These are phyloP conservation scores for Tilletia caries DNA, from an alignment of 1,284 basidiomycete species.

Conservation along the genomic window DNA sequence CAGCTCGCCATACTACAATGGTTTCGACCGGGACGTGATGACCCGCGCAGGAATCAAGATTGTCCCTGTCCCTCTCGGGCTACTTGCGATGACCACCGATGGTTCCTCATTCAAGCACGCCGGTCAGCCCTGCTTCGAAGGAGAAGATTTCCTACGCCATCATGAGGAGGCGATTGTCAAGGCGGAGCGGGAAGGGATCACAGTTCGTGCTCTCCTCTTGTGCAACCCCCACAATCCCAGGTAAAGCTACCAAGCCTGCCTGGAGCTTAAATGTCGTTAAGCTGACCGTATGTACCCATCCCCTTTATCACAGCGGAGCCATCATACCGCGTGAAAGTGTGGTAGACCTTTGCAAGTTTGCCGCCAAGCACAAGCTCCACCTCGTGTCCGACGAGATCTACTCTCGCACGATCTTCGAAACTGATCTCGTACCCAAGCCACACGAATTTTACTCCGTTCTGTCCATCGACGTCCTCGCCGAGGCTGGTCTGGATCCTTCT, in stretches of 20 bases:
- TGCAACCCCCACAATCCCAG: constrained; percentile 48
- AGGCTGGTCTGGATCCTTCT: constrained; percentile 26
- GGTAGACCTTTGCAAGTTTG: constrained; percentile 30
- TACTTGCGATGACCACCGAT: constrained; percentile 23
- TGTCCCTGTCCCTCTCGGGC: constrained; percentile 24
- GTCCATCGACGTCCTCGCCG: constrained; percentile 26
- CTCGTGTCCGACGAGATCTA: constrained; percentile 47
- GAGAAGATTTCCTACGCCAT: constrained; percentile 20
- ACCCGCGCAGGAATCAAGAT: background rate
- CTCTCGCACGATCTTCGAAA: constrained; percentile 31
- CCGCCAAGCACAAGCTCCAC: constrained; percentile 35
- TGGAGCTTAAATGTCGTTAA: too few relatives aligned
- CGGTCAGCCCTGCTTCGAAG: constrained; percentile 22
- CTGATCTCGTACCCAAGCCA: constrained; percentile 18
- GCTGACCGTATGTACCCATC: too few relatives aligned
- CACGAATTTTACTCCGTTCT: constrained; percentile 33
- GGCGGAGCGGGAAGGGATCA: constrained; percentile 24
- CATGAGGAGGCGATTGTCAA: constrained; percentile 29
- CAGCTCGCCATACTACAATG: constrained; percentile 39
- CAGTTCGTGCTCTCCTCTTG: constrained; percentile 26
- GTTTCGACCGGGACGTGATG: constrained; percentile 33
- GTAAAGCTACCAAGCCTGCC: constrained; percentile 1
- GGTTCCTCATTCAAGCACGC: background rate
- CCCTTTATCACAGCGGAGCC: constrained; percentile 31
- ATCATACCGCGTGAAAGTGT: constrained; percentile 35